Base-by-base conservation (phyloP, 331 rosid species). In the Malus hybrid region DNA sequence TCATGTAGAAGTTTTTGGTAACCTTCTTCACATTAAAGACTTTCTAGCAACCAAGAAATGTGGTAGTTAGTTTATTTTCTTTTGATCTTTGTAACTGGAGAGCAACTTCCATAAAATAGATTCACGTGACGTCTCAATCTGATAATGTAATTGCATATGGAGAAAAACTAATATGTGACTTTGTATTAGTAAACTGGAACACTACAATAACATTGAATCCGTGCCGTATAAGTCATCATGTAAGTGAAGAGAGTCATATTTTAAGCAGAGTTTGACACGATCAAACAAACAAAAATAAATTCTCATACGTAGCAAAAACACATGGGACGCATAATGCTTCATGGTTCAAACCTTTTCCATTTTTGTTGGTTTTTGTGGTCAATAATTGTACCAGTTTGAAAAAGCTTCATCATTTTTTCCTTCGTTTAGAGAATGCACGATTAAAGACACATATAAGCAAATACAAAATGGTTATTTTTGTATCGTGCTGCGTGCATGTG, bases 271-370 rank as follows among this genome's bases (percentile, higher is more conserved):
- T 33, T 16, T 15, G 44, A 29, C 46, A 39, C 34, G 34, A 67
- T 61, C 67, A 74, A 80, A 74, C 75, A 80, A 67, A 59, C 13
- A 7, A 14, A 14, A 56, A 31, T 48, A 3, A 31, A 65, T 12
- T 63, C 20, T 65, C 39, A 63, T 63, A 63, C 67, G 20, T 14
- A 65, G 14, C 27, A 32, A 65, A 32, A 33, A 32, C 46, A 32
- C 46, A 65, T 18, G 69, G 69, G 46, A 16, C 46, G 9, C 69
- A 32, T 65, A 2, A 9, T 65, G 27, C 44, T 32, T 57, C 28
- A 61, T 18, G 28, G 39, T 69, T 75, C 76, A 69, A 69, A 80
- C 52, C 18, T 69, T 76, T 64, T 24, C 29, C 15, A 59, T 36
- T 15, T 76, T 55, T 50, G 69, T 59, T 54, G 46, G 46, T 39